These are phyloP conservation scores for Tranzscheliella williamsii DNA, from an alignment of 1,284 basidiomycete genomes.

Conservation along the genomic window DNA sequence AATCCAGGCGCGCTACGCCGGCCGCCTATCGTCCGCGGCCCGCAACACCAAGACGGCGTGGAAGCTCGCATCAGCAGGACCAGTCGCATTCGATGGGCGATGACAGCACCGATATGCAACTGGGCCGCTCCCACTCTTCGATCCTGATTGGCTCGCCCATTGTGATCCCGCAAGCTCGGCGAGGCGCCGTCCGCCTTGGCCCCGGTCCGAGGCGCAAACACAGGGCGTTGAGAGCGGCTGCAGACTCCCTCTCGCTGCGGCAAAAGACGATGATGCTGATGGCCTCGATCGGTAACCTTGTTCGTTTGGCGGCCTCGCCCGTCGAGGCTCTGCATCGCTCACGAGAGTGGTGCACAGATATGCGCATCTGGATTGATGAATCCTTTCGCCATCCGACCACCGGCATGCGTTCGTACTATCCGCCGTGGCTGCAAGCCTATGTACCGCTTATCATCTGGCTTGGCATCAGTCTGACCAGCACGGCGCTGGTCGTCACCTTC, in stretches of 20 bases:
- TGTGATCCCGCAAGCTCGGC: constrained; percentile 47
- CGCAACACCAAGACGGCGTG: constrained; percentile 17
- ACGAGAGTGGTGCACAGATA: constrained; percentile 26
- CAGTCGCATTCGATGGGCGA: constrained; percentile 14
- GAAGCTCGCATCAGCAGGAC: constrained; percentile 13
- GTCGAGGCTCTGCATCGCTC: constrained; percentile 24
- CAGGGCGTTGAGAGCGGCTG: constrained; percentile 8
- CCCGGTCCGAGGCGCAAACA: constrained; percentile 17
- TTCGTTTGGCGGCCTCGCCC: constrained; percentile 27
- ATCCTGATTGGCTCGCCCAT: constrained; percentile 46
- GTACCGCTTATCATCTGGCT: constrained; percentile 61
- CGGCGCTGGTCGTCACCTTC: constrained; percentile 56
- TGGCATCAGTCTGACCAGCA: constrained; percentile 55
- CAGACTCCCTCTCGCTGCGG: constrained; percentile 10
- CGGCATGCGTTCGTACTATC: constrained; percentile 47
- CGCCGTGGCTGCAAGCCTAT: constrained; percentile 59
- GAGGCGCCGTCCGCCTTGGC: constrained; percentile 41
- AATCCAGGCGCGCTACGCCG: constrained; percentile 34
- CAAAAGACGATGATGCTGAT: constrained; percentile 16
- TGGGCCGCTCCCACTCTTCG: constrained; percentile 23
- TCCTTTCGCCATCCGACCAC: constrained; percentile 55
- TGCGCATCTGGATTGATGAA: constrained; percentile 42
- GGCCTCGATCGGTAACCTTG: constrained; percentile 8
- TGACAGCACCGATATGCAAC: constrained; percentile 31
- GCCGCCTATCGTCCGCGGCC: constrained; percentile 42